Base-by-base conservation (phyloP, 2,329 filamentous ascomycete species). In the Samsoniella hepiali region DNA sequence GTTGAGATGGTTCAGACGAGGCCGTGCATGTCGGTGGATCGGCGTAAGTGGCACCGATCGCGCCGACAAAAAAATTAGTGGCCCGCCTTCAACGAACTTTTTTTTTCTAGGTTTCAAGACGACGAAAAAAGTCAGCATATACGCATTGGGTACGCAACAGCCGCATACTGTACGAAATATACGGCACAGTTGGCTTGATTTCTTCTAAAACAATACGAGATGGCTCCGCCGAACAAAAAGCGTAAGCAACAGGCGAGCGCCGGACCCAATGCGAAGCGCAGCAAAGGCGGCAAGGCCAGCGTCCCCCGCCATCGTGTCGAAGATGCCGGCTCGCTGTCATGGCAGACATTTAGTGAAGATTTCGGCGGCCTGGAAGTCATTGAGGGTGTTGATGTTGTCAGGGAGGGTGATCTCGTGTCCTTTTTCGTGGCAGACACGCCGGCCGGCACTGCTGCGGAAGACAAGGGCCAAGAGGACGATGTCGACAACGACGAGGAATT, bases 331-430 rank as follows among this genome's bases (percentile, higher is more conserved):
- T 76, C 81, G 1, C 75, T 89, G 50, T 74, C 77, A 73, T 89
- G 86, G 86, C 79, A 83, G 69, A 88, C 94, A 53, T 91, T 97
- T 77, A 91, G 91, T n/a, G 93, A 96, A 67, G 95, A 95, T 0
- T 97, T 99, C 74, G 96, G 89, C 70, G 93, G 91, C 0, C 78
- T 99, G 1, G 93, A 99, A 71, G 93, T 98, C 71, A 89, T 98
- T 54, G 91, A 96, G 17, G 92, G 91, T 58, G 91, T 99, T 1
- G 91, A 97, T 36, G 82, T 99, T n/a, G 80, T 96, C 49, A 85
- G 83, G 66, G 82, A 88, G 36, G 87, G 86, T 8, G 77, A 81
- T 59, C 81, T 78, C 6, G 75, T 88, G 34, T 79, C 83, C 70
- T 88, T 89, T 75, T 77, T 88, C 69, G 72, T 79, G 44, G 68